A percentile compares a stretch with the other conserved stretches of the same genome.
These are phyloP conservation scores for Paragyromitra xinjiangensis DNA, from an alignment of 495 filamentous ascomycete genomes.

Conservation along the genomic window DNA sequence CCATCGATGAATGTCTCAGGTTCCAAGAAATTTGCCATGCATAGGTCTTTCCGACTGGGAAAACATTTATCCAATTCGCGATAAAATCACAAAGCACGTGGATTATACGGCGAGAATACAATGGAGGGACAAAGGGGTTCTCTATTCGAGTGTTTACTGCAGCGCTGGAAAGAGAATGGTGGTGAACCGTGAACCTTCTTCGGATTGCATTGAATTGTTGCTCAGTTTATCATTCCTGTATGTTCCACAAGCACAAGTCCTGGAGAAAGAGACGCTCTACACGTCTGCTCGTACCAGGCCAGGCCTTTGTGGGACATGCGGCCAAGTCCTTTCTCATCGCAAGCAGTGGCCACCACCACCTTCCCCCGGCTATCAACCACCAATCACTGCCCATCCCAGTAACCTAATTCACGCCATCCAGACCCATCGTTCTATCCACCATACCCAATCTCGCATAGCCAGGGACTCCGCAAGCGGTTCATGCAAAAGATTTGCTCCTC, in stretches of 20 bases:
- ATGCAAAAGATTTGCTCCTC: conserved; percentile 53
- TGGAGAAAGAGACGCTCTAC: conserved; percentile 37
- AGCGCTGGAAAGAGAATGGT: conserved; percentile 1
- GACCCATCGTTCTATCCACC: conserved; percentile 50
- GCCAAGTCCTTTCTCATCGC: conserved; percentile 45
- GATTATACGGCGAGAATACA: conserved; percentile 29
- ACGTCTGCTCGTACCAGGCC: not conserved
- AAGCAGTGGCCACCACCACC: conserved; percentile 50
- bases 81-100: conserved; percentile 17
- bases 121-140: conserved; percentile 46
- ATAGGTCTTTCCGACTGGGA: conserved; percentile 27
- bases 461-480: conserved; percentile 54
- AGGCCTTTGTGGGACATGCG: conserved; percentile 47
- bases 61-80: conserved; percentile 45
- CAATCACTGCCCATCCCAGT: conserved; percentile 51
- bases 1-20: conserved; percentile 51
- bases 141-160: not conserved
- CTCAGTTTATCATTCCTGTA: not conserved
- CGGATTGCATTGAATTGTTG: conserved; percentile 3
- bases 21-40: conserved; percentile 41
- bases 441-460: conserved; percentile 55
- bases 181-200: conserved; percentile 16
- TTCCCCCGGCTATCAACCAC: conserved; percentile 33
- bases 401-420: conserved; percentile 56
- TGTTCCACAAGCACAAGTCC: conserved; percentile 45